phyloP scores from a whole-genome alignment of 2,329 filamentous ascomycete species.

The Penicillium corylophilum region DNA sequence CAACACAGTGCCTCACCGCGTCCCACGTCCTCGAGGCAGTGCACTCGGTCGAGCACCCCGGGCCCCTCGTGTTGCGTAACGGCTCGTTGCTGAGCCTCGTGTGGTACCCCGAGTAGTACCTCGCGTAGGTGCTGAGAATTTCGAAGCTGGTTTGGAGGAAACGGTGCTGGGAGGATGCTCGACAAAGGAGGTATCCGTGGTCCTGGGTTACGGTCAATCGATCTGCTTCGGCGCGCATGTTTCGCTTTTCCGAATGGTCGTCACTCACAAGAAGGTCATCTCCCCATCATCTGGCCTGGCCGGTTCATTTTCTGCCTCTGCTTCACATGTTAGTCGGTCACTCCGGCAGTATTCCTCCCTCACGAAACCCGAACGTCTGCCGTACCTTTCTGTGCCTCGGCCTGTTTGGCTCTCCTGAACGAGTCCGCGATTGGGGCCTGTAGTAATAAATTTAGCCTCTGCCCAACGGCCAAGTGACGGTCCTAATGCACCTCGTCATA shows the following conservation, averaged over 20 bases:
- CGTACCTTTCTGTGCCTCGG: conserved; percentile 53
- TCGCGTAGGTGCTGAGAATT: conserved; percentile 27
- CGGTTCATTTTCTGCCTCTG: conserved; percentile 36
- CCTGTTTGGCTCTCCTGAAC: conserved; percentile 66
- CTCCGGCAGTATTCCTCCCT: background rate
- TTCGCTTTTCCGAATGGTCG: background rate
- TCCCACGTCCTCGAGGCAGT: conserved; percentile 41
- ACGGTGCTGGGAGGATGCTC: conserved; percentile 67
- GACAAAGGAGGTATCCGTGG: conserved; percentile 86
- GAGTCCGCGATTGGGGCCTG: conserved; percentile 82
- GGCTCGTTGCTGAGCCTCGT: conserved; percentile 24
- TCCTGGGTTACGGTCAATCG: conserved; percentile 54
- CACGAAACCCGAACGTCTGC: too few species aligned
- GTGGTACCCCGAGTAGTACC: conserved; percentile 27
- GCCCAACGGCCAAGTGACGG: too few species aligned
- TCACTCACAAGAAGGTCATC: conserved; percentile 76
- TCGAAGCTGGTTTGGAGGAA: conserved; percentile 49
- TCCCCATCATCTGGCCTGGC: conserved; percentile 57
- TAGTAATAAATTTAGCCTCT: background rate
- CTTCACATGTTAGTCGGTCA: conserved; percentile 13
- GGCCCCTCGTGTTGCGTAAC: conserved; percentile 40
- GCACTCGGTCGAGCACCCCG: conserved; percentile 37
- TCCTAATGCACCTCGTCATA: too few species aligned
- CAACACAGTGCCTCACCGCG: conserved; percentile 28
- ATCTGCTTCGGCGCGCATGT: background rate